These are phyloP conservation scores for Rubia balearica DNA, from an alignment of 305 asterid species.

Conservation along the genomic window DNA sequence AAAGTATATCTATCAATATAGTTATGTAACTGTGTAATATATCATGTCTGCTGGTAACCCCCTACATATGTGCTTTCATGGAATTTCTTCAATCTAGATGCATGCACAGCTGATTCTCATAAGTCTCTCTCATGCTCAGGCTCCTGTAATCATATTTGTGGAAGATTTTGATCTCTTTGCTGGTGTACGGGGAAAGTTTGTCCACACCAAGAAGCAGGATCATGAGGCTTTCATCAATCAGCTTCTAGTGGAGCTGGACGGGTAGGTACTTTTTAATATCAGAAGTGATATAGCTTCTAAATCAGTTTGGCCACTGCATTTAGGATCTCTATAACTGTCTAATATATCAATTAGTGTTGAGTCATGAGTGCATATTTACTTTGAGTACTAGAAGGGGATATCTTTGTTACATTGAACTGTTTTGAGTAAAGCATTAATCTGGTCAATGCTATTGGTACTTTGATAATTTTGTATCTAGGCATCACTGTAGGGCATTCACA, in stretches of 20 bases:
- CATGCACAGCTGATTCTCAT: not conserved
- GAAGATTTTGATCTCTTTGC: constrained; percentile 98
- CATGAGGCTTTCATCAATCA: constrained; percentile 99
- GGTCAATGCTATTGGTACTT: not conserved
- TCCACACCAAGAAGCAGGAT: constrained; percentile 89
- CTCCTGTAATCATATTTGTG: constrained; percentile 96
- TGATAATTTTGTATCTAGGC: not conserved
- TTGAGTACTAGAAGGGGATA: not conserved
- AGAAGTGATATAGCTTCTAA: not conserved
- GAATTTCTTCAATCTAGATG: not conserved
- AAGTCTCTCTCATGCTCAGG: constrained; percentile 37
- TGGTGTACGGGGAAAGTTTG: constrained; percentile 91
- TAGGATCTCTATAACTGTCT: not conserved
- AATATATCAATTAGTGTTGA: not conserved
- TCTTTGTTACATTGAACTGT: not conserved
- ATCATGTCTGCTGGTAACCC: not conserved
- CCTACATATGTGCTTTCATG: not conserved
- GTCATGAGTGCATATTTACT: not conserved
- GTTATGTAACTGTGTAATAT: not conserved
- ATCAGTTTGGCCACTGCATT: not conserved
- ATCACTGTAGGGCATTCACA: not conserved
- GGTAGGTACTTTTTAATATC: constrained; percentile 35
- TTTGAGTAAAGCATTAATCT: not conserved
- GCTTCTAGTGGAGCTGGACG: constrained; percentile 97
- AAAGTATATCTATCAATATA: not conserved